Evolutionary conservation across 2,329 filamentous ascomycete species (phyloP), one percentile per base, ranked within the genome.

Genomic region (Blastomyces gilchristii): DNA sequence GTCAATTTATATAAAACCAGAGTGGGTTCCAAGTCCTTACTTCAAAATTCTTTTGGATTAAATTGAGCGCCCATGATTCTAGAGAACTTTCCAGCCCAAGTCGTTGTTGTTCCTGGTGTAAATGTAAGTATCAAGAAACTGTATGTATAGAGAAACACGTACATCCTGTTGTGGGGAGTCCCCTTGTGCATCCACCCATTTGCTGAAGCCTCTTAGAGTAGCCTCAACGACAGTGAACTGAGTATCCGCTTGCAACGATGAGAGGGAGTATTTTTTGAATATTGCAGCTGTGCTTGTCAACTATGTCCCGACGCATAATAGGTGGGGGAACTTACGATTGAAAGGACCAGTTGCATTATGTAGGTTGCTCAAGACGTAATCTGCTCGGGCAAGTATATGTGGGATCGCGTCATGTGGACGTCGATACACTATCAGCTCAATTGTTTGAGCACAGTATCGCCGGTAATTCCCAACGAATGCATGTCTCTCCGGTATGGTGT

Each of bases 391-490:
- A n/a, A 99, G 82, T 60, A 97, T 92, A 74, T 97, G 90, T 50
- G 86, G 84, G 67, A 97, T 86, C 0, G 93, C 93, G 65, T 97
- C 92, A 60, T 89, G 84, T 2, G 92, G 86, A 68, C 90, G 89
- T 68, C 89, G 83, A 67, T 89, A 84, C 28, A 95, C 91, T 66
- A 97, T 90, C 18, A 83, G 83, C 75, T 97, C 93, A 62, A 99
- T 91, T 34, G 97, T 84, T 64, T 90, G 87, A 2, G 87, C 86
- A 73, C 91, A 94, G 71, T 96, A 97, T 64, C 94, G 85, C 49
- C 94, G 84, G 74, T 99, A 99, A 71, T 99, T 97, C 3, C 93
- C 91, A 12, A 97, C 82, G 73, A 99, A 99, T 0, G 91, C 91
- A 76, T 99, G 94, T 31, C 91, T 85, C 73, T 99, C 94, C 0